Percentiles rank a stretch among this genome's conserved stretches.
Evolutionary conservation across 306 rosid genomes (phyloP).

Genomic region (Cyamopsis tetragonoloba): DNA sequence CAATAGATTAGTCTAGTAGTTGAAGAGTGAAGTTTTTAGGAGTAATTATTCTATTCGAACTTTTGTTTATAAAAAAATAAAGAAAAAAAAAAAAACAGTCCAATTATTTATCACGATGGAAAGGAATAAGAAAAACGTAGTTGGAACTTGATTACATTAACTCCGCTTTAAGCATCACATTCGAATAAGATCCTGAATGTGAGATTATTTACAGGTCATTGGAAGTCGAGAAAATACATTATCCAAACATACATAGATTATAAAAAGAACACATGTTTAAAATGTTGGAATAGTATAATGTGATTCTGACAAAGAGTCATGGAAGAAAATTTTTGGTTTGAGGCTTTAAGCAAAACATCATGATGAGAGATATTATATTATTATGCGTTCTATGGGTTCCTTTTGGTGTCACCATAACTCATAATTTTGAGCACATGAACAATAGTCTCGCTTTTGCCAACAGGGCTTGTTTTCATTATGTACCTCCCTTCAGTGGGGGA

Average conservation of each 20-base stretch:
- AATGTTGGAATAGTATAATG: no score
- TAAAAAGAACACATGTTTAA: constrained; percentile 14
- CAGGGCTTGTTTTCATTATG: not conserved
- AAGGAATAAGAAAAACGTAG: no score
- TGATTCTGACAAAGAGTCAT: not conserved
- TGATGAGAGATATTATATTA: not conserved
- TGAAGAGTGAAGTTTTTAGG: no score
- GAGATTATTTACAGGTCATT: no score
- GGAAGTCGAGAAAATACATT: not conserved
- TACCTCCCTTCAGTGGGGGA: not conserved
- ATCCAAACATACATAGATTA: not conserved
- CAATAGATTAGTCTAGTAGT: no score
- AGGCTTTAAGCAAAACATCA: not conserved
- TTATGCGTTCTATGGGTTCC: not conserved
- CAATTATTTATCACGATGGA: no score
- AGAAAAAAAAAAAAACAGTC: no score
- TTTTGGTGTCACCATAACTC: constrained; percentile 13
- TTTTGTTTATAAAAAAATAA: no score
- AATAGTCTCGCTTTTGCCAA: constrained; percentile 19
- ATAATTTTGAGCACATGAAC: constrained; percentile 21
- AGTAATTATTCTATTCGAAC: no score
- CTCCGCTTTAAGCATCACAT: not conserved
- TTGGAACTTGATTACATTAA: no score
- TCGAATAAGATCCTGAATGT: no score
- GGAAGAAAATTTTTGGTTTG: not conserved